Base-by-base conservation (phyloP, 805 yeast genomes). In the Tetrapisispora phaffii region DNA sequence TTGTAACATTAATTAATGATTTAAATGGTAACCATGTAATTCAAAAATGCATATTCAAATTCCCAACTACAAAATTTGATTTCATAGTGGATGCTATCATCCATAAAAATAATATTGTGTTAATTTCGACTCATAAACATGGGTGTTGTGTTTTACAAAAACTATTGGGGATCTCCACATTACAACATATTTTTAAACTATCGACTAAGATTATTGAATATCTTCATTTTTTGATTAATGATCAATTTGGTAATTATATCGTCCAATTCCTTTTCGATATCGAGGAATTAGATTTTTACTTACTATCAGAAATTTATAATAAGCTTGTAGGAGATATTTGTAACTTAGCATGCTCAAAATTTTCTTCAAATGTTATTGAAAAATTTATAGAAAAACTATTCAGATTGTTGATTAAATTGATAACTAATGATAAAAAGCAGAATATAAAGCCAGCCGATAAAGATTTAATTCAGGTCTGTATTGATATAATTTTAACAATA, bases 341-440 rank as follows among this genome's bases (percentile, higher is more conserved):
- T 41, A 66, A 60, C 41, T 48, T 90, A 51, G 85, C 96, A 19
- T 80, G 85, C 60, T 82, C 87, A 62, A 93, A 93, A 68, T 93
- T 90, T 61, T 82, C 95, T 4, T 86, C 96, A n/a, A 90, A 89
- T 57, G 97, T 89, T 24, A 83, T 93, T 54, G 98, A 93, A 64
- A 93, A 90, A 66, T 85, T 89, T 55, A 73, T 93, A 54, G 80
- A 79, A 57, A 77, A 69, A 53, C 52, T 74, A 61, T 59, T 57
- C 23, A 46, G 41, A 15, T 41, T 45, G 15, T 34, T 55, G 22
- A 34, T 24, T 22, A 4, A 7, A 34, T 19, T 39, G n/a, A 19
- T 44, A 12, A 35, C 13, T 10, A 31, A 38, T 24, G 28, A 17
- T 9, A 5, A 17, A 16, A 47, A 19, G 46, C 48, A 28, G 12